phyloP scores from a whole-genome alignment of 202 grass and related monocot genomes.

The Panicum hallii region DNA sequence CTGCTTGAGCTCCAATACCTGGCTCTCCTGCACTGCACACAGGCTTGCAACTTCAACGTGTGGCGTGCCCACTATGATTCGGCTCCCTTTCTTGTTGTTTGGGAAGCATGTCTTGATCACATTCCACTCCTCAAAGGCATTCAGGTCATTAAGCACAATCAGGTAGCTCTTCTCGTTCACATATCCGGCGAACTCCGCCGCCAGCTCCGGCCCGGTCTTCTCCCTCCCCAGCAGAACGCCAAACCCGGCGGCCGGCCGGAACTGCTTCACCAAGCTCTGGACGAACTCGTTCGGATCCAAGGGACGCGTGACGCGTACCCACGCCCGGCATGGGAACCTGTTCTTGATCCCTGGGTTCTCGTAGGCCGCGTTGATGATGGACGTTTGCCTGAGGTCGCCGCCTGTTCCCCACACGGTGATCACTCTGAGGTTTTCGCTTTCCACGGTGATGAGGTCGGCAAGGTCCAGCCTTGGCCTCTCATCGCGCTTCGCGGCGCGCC shows the following conservation, averaged over 20 bases:
- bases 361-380: neutral
- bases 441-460: neutral
- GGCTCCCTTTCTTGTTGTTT: neutral
- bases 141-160: slow-evolving; percentile 11
- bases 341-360: neutral
- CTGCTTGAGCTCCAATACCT: no score
- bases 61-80: neutral
- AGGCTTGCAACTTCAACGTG: slow-evolving; percentile 14
- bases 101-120: neutral
- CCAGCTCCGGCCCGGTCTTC: neutral
- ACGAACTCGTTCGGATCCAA: neutral
- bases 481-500: neutral
- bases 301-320: neutral
- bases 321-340: neutral
- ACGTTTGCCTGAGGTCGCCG: neutral
- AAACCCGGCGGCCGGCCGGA: neutral
- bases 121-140: neutral
- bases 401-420: neutral
- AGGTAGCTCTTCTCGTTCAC: neutral
- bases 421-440: neutral
- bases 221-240: neutral
- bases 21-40: neutral
- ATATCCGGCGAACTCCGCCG: neutral
- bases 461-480: neutral
- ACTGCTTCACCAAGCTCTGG: neutral